Evolutionary conservation across 2,329 filamentous ascomycete species (phyloP), one percentile per base, ranked within the genome.

Genomic region (Nothophaeocryptopus gaeumannii): DNA sequence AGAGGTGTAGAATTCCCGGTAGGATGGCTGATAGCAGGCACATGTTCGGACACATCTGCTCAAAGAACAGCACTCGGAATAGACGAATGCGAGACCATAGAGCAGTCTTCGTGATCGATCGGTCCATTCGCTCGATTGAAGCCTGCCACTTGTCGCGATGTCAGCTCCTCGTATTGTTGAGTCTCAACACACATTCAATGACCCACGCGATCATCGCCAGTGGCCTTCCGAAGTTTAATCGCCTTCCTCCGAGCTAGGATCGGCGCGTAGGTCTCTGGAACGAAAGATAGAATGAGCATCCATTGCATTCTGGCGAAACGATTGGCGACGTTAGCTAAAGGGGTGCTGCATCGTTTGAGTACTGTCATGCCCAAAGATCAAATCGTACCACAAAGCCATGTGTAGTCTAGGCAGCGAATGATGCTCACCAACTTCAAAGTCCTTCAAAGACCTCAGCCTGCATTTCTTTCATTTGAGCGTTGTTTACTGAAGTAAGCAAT

Each of bases 1-100:
- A 95, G 34, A 96, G 81, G 66, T 96, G 96, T 2, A 96, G 73
- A 38, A 95, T 86, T 5, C 90, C 91, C 7, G 96, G 76, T n/a
- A 96, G 74, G 46, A 96, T 81, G 34, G 89, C 89, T 1, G 88
- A 88, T 60, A 91, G 87, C 15, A 93, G 71, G 69, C 89, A 93
- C 20, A 96, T 81, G 58, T 83, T 83, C 50, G 93, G 74, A 52
- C 85, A 88, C 89, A 96, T 96, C 57, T 88, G 88, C 73, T 67
- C 65, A 46, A 88, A 79, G 42, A 85, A 69, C 47, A 96, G 78
- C 5, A 96, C 79, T 69, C 93, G 81, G 65, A 93, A 87, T 5
- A 89, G 89, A 30, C 80, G 70, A 56, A 82, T 78, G 67, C 78
- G 77, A 14, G 77, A 74, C 72, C 72, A 75, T 13, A 74, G 59